These are phyloP conservation scores for Colletotrichum caudatum DNA, from an alignment of 2,329 filamentous ascomycete genomes.

Conservation along the genomic window DNA sequence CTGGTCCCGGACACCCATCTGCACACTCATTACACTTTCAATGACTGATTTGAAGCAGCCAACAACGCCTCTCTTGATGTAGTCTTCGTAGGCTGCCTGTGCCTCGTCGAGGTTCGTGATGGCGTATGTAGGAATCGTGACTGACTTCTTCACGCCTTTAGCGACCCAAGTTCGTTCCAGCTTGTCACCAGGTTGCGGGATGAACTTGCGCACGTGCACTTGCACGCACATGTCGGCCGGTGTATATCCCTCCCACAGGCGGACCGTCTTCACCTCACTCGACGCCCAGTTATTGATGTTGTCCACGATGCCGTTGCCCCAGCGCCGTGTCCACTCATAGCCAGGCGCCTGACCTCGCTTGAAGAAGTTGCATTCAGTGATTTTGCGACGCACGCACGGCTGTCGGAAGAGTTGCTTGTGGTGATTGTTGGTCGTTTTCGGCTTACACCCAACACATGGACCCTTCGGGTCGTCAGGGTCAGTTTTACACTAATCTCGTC, in stretches of 20 bases:
- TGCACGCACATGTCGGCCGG: slow-evolving; percentile 54
- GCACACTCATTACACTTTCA: slow-evolving; percentile 51
- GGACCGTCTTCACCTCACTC: slow-evolving; percentile 61
- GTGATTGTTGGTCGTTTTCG: slow-evolving; percentile 59
- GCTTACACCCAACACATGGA: slow-evolving; percentile 64
- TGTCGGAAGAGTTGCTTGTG: slow-evolving; percentile 59
- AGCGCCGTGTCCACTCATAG: slow-evolving; percentile 70
- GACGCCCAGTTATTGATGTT: slow-evolving; percentile 69
- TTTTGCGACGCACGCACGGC: slow-evolving; percentile 71
- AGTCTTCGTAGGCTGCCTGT: slow-evolving; percentile 60
- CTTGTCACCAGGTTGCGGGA: slow-evolving; percentile 67
- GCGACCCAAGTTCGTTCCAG: slow-evolving; percentile 66
- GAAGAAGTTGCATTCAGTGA: slow-evolving; percentile 68
- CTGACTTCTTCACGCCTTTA: slow-evolving; percentile 59
- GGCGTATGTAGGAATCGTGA: slow-evolving; percentile 66
- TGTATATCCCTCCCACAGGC: slow-evolving; percentile 67
- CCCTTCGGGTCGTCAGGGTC: slow-evolving; percentile 61
- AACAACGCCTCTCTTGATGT: slow-evolving; percentile 62
- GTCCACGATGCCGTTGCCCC: slow-evolving; percentile 64
- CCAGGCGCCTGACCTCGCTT: slow-evolving; percentile 70
- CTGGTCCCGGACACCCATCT: slow-evolving; percentile 52
- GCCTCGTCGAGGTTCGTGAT: slow-evolving; percentile 67
- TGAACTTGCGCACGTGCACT: slow-evolving; percentile 66
- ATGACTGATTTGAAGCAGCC: slow-evolving; percentile 60
- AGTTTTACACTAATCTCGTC: slow-evolving; percentile 61